Evolutionary conservation across 495 filamentous ascomycete genomes (phyloP), one percentile per base, ranked within the genome.

Genomic region (Aspergillus egyptiacus): DNA sequence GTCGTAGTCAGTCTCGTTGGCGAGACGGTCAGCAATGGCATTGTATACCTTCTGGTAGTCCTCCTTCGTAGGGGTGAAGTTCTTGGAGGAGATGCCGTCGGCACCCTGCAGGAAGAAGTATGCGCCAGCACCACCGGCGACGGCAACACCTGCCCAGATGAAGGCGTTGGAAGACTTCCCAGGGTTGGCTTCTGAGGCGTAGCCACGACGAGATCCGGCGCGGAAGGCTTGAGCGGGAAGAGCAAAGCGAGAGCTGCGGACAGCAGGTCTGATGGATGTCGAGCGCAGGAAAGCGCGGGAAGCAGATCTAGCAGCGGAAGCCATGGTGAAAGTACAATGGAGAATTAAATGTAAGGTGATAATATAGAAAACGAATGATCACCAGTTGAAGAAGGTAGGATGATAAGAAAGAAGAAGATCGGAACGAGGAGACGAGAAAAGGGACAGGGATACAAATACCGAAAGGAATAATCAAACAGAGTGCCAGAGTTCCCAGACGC

Each of bases 1-100:
- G 64, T 96, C 93, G 61, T 96, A 96, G 50, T 96, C 89, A 53
- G 93, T 89, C 59, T 93, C 80, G 70, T 95, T 85, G 67, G 90
- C 83, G 36, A 98, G 72, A 25, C 73, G 70, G 58, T 73, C 68
- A 30, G 93, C 89, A 59, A 98, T 81, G 62, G 83, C 85, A 60
- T 95, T 82, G 71, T 98, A 98, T 52, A 96, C 89, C 71, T 86
- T 85, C 78, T 96, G 89, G 75, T 95, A 98, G 67, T 98, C 90
- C 48, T 82, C 82, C 71, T 86, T 78, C 54, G 78, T 86, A 55
- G 91, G 88, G 18, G 70, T 77, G 69, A 94, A 86, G 51, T 42
- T 39, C 45, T 55, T 70, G 46, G 67, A 66, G 32, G 52, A 64
- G 37, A 71, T 60, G 45, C 62, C 60, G 27, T 61, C 55, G 52